Percentiles rank a stretch among this genome's conserved stretches.
Conservation (phyloP, 179 eudicot genomes). For the Heliamphora pulchella region DNA sequence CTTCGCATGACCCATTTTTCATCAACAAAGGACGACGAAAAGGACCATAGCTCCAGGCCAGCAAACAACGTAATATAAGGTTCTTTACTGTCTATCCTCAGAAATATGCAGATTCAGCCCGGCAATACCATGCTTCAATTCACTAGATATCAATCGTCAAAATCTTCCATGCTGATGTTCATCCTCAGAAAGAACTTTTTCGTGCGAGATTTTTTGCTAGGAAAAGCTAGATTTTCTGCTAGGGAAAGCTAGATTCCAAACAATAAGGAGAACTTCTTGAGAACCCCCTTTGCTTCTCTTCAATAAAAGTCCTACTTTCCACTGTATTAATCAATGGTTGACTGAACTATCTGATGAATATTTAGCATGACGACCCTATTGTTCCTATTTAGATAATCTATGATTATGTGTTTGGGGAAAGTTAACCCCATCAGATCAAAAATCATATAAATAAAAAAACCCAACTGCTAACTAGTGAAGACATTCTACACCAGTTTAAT, state of each 20-base stretch:
- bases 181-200: neutral
- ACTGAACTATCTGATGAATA: too few relatives aligned
- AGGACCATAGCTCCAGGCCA: neutral
- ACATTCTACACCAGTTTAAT: neutral
- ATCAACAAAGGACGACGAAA: neutral
- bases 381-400: too few relatives aligned
- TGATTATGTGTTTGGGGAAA: too few relatives aligned
- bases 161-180: neutral
- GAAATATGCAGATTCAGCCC: neutral
- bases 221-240: neutral
- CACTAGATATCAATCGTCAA: neutral
- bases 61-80: neutral
- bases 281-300: too few relatives aligned
- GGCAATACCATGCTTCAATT: neutral
- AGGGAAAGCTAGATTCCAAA: neutral
- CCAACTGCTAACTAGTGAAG: neutral
- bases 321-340: too few relatives aligned
- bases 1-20: neutral
- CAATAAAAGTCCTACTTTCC: too few relatives aligned
- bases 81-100: neutral
- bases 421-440: too few relatives aligned
- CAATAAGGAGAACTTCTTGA: too few relatives aligned
- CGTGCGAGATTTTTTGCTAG: neutral
- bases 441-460: too few relatives aligned
- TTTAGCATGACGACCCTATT: too few relatives aligned